These are phyloP conservation scores for Pyrenophora seminiperda DNA, from an alignment of 2,329 filamentous ascomycete genomes.

Conservation along the genomic window DNA sequence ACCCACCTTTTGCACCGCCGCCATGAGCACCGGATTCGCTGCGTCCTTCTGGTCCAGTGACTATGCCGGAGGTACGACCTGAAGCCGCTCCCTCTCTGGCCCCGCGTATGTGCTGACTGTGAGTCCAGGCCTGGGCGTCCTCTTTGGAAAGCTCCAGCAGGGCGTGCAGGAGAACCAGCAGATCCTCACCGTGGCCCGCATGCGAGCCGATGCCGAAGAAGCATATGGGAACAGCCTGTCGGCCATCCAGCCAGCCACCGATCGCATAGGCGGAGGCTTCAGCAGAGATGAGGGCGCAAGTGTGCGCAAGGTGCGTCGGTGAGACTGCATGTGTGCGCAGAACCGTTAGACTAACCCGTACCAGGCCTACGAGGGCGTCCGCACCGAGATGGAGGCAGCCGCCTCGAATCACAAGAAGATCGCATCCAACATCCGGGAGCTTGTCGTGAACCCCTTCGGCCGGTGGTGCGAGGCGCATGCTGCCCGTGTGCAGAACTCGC, in stretches of 20 bases:
- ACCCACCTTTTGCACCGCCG: slow-evolving; percentile 19
- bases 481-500: slow-evolving; percentile 85
- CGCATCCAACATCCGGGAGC: slow-evolving; percentile 91
- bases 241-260: slow-evolving; percentile 80
- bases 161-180: slow-evolving; percentile 95
- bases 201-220: slow-evolving; percentile 96
- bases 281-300: slow-evolving; percentile 92
- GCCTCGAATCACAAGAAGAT: slow-evolving; percentile 92
- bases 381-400: slow-evolving; percentile 89
- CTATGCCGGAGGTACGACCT: slow-evolving; percentile 86
- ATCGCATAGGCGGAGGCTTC: slow-evolving; percentile 84
- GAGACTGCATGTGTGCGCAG: background rate
- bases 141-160: slow-evolving; percentile 96
- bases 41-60: slow-evolving; percentile 98
- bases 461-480: slow-evolving; percentile 97
- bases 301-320: slow-evolving; percentile 76
- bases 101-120: slow-evolving; percentile 29
- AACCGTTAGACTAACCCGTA: slow-evolving; percentile 25
- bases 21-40: slow-evolving; percentile 67
- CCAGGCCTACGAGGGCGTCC: slow-evolving; percentile 92
- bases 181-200: slow-evolving; percentile 83
- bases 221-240: slow-evolving; percentile 78
- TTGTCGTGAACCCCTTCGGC: slow-evolving; percentile 91
- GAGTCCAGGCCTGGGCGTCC: slow-evolving; percentile 74
- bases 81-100: slow-evolving; percentile 28